phyloP scores from a whole-genome alignment of 225 moss, liverwort and hornwort genomes.

The Climacium dendroides region DNA sequence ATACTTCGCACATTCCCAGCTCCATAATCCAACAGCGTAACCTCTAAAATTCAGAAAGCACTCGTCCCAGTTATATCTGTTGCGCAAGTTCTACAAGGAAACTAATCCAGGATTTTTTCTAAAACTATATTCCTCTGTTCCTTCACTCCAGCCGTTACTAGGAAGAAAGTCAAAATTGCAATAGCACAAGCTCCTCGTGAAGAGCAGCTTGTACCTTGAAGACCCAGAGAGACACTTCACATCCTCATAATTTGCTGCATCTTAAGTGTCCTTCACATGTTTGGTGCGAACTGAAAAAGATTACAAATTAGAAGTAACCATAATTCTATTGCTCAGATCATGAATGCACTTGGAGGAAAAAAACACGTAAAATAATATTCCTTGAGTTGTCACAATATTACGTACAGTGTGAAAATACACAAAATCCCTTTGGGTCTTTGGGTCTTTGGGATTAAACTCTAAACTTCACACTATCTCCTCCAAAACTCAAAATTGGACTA shows the following conservation, averaged over 20 bases:
- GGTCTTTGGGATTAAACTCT: neutral
- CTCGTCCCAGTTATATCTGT: neutral
- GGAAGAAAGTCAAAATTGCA: neutral
- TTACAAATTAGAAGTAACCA: too few relatives aligned
- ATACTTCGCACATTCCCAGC: constrained; percentile 96
- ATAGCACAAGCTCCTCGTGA: neutral
- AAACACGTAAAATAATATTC: neutral
- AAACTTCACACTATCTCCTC: neutral
- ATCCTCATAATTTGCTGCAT: neutral
- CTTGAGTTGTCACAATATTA: neutral
- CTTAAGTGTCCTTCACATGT: neutral
- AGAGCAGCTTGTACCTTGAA: neutral
- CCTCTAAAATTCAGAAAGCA: constrained; percentile 50
- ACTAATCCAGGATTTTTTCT: neutral
- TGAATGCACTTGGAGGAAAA: neutral
- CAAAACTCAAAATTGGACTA: neutral
- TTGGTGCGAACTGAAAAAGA: neutral
- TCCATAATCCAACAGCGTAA: constrained; percentile 92
- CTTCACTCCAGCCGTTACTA: neutral
- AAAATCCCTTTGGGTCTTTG: neutral
- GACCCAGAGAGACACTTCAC: neutral
- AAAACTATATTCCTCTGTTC: neutral
- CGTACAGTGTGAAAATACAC: neutral
- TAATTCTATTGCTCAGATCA: neutral
- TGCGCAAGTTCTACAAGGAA: neutral